These are phyloP conservation scores for Talaromyces sp. DNA, from an alignment of 2,329 filamentous ascomycete genomes.

Conservation along the genomic window DNA sequence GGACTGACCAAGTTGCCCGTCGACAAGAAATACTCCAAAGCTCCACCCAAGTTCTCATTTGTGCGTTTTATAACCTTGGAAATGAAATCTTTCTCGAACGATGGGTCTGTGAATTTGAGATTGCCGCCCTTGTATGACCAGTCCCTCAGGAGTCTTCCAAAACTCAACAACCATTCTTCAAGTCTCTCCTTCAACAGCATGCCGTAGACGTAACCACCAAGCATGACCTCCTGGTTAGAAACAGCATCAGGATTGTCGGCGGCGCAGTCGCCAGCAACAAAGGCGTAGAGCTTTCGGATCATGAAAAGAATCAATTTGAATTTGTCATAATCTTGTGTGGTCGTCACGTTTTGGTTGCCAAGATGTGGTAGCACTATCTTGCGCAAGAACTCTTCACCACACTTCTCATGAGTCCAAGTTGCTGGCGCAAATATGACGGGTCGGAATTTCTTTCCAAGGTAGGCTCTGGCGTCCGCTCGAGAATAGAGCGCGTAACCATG, in stretches of 20 bases:
- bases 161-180: slow-evolving; percentile 80
- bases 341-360: slow-evolving; percentile 79
- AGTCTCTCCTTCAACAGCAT: slow-evolving; percentile 94
- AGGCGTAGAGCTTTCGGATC: slow-evolving; percentile 89
- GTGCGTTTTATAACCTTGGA: slow-evolving; percentile 73
- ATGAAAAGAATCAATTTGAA: slow-evolving; percentile 93
- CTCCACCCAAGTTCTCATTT: slow-evolving; percentile 84
- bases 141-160: slow-evolving; percentile 54
- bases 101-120: slow-evolving; percentile 67
- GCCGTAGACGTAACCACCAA: slow-evolving; percentile 90
- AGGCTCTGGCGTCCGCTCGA: slow-evolving; percentile 76
- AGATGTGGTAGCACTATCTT: slow-evolving; percentile 90
- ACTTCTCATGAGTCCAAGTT: slow-evolving; percentile 82
- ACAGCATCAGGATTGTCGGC: slow-evolving; percentile 96
- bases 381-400: slow-evolving; percentile 85
- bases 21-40: slow-evolving; percentile 91
- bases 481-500: slow-evolving; percentile 85
- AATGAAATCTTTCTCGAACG: slow-evolving; percentile 78
- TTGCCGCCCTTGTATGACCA: slow-evolving; percentile 55
- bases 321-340: slow-evolving; percentile 83
- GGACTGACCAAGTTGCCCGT: slow-evolving; percentile 91
- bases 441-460: slow-evolving; percentile 87
- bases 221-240: slow-evolving; percentile 90
- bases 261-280: slow-evolving; percentile 88
- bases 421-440: slow-evolving; percentile 81